phyloP scores from a whole-genome alignment of 106 monocot genomes.

The Amphibolis antarctica region DNA sequence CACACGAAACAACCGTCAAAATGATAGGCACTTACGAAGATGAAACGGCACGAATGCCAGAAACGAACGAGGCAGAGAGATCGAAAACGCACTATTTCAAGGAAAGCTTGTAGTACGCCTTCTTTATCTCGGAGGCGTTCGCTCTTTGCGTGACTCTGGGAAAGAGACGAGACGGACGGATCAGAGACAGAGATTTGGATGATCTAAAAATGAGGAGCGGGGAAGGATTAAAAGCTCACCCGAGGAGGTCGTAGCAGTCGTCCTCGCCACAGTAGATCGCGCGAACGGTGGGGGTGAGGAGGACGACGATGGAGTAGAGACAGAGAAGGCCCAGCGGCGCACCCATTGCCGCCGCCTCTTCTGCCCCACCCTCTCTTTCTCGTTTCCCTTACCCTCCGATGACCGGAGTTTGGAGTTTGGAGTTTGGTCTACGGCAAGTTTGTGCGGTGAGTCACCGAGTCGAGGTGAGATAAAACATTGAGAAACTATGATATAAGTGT shows the following conservation, averaged over 20 bases:
- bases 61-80: neutral
- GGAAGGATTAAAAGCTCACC: slow-evolving; percentile 24
- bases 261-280: slow-evolving; percentile 97
- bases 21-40: neutral
- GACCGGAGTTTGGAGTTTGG: too few species aligned
- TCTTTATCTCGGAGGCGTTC: slow-evolving; percentile 96
- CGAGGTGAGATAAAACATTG: too few species aligned
- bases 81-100: slow-evolving; percentile 57
- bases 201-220: neutral
- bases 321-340: neutral
- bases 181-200: neutral
- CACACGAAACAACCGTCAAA: neutral
- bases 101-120: slow-evolving; percentile 98
- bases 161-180: neutral
- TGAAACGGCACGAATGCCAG: neutral
- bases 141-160: slow-evolving; percentile 75
- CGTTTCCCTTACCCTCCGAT: too few species aligned
- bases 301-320: slow-evolving; percentile 4
- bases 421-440: too few species aligned
- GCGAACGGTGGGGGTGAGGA: slow-evolving; percentile 12
- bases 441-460: too few species aligned
- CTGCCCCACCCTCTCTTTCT: neutral
- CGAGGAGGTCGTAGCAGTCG: slow-evolving; percentile 99
- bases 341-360: slow-evolving; percentile 6
- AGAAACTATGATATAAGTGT: too few species aligned